Evolutionary conservation across 345 rosid species (phyloP).

Genomic region (Pseudoturritis turrita): DNA sequence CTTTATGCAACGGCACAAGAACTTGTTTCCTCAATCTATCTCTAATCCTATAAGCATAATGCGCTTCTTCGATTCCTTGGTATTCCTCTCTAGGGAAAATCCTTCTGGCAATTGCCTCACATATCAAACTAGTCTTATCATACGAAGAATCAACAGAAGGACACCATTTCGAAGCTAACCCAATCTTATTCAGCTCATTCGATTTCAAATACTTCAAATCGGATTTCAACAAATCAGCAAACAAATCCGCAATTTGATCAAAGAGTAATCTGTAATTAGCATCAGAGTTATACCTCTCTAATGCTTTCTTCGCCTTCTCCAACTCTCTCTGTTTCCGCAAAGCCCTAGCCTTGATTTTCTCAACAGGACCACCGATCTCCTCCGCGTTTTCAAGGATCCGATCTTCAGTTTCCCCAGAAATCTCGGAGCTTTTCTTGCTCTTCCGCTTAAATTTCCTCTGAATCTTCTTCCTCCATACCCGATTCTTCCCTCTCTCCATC

Average conservation of each 20-base stretch:
- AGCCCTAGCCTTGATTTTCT: slow-evolving; percentile 19
- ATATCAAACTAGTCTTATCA: slow-evolving; percentile 30
- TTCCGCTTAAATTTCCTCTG: slow-evolving; percentile 33
- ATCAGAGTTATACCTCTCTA: slow-evolving; percentile 25
- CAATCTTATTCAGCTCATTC: slow-evolving; percentile 10
- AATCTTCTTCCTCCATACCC: slow-evolving; percentile 12
- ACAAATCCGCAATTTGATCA: slow-evolving; percentile 21
- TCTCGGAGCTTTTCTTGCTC: slow-evolving; percentile 9
- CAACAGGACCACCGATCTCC: slow-evolving; percentile 7
- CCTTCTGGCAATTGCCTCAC: slow-evolving; percentile 30
- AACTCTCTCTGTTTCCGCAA: slow-evolving; percentile 26
- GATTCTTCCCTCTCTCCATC: slow-evolving; percentile 18
- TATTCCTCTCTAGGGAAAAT: slow-evolving; percentile 27
- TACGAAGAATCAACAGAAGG: slow-evolving; percentile 32
- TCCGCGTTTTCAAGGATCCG: slow-evolving; percentile 38
- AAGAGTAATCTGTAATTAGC: slow-evolving; percentile 14
- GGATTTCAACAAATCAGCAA: slow-evolving; percentile 23
- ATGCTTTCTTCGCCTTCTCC: slow-evolving; percentile 21
- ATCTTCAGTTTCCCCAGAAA: slow-evolving; percentile 20
- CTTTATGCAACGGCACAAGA: slow-evolving; percentile 26
- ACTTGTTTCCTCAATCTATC: slow-evolving; percentile 33
- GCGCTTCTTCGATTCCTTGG: slow-evolving; percentile 21
- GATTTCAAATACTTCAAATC: slow-evolving; percentile 26
- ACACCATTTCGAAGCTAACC: slow-evolving; percentile 35
- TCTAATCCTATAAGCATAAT: slow-evolving; percentile 29